Evolutionary conservation across 2,329 filamentous ascomycete species (phyloP).

Genomic region (Keithomyces neogunnii): DNA sequence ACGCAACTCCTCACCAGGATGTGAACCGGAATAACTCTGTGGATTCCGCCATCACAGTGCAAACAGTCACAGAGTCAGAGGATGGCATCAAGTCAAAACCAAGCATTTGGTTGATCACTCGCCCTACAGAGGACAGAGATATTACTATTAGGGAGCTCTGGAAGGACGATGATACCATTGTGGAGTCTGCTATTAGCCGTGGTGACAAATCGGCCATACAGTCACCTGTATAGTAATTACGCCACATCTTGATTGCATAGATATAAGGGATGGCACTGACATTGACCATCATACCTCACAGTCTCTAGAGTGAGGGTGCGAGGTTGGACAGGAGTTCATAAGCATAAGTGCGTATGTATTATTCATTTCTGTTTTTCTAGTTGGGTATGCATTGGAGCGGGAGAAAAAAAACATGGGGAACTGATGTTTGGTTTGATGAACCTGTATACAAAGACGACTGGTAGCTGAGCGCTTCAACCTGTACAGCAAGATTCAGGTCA

Average conservation of each 20-base stretch:
- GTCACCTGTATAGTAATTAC: not conserved
- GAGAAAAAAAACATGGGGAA: not conserved
- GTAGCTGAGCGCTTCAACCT: not conserved
- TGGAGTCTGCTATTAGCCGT: not conserved
- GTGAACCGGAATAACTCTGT: constrained; percentile 13
- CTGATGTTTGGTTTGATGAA: not conserved
- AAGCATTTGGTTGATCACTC: constrained; percentile 6
- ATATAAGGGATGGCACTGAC: not conserved
- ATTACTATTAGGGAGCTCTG: not conserved
- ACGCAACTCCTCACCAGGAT: constrained; percentile 9
- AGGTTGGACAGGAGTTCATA: not conserved
- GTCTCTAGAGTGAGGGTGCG: not conserved
- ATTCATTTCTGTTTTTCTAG: not conserved
- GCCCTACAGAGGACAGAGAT: not conserved
- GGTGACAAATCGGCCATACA: not conserved
- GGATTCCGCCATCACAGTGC: constrained; percentile 14
- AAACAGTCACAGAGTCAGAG: constrained; percentile 12
- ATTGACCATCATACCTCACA: not conserved
- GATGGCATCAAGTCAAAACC: constrained; percentile 10
- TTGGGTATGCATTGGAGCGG: not conserved
- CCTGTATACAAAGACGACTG: not conserved
- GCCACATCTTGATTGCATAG: not conserved
- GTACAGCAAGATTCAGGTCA: not conserved
- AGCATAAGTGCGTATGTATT: not conserved
- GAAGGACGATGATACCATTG: not conserved